Evolutionary conservation across 805 yeast species (phyloP), one percentile per base, ranked within the genome.

Genomic region (Nakazawaea holstii): DNA sequence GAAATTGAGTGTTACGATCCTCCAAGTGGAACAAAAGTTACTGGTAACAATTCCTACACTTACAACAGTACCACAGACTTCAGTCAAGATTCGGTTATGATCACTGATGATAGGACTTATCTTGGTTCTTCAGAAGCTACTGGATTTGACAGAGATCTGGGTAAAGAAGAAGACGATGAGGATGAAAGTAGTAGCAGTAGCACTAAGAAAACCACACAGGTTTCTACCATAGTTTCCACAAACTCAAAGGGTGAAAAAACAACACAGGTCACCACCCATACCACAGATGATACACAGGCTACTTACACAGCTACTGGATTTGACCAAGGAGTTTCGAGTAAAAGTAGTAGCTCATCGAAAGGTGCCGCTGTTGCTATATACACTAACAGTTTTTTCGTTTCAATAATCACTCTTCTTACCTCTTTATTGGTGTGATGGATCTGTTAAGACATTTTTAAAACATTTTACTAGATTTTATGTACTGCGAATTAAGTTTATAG

Each of bases 1-100:
- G 70, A 74, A 13, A 75, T 90, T 42, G 73, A 78, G 44, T 80
- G 95, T 59, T 85, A 87, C 65, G 88, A 77, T 58, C 77, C 89
- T 33, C 96, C 97, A 28, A 56, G 69, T 10, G 76, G 68, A 32
- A 73, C 82, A 28, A 55, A 57, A 37, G 53, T 60, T 20, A 60
- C 62, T 43, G 84, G 83, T 41, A 61, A 74, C 43, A 63, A 59
- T 39, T 68, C 84, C 0, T 83, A 84, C 59, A 64, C 69, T 17
- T 87, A 72, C 69, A 79, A 79, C 39, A 71, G 62, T 58, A 55
- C 72, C 30, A 72, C 67, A 52, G 73, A 73, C 49, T 72, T 69
- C 56, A 67, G 76, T n/a, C 69, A 71, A 39, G 76, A 72, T 40
- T 66, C 69, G 45, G 69, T 91, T 40, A 72, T 70, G 58, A 72